phyloP scores from a whole-genome alignment of 1,139 yeast species.

The Saccharomycopsis hybrid region DNA sequence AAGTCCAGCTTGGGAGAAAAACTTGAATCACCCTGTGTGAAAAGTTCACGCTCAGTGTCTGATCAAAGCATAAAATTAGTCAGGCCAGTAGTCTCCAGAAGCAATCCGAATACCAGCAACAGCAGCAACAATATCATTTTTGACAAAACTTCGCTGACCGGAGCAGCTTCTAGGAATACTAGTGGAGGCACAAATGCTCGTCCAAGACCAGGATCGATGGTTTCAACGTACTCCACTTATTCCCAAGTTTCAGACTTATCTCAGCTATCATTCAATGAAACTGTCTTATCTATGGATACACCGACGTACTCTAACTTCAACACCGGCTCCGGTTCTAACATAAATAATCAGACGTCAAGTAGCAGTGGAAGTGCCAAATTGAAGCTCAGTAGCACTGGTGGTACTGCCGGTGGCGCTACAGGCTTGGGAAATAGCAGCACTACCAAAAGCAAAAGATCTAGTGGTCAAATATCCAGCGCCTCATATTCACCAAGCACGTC shows the following conservation, averaged over 20 bases:
- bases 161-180: no score
- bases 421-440: no score
- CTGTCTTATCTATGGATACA: slow-evolving; percentile 25
- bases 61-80: no score
- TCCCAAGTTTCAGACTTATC: slow-evolving; percentile 48
- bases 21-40: no score
- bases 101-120: no score
- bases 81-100: no score
- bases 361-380: slow-evolving; percentile 23
- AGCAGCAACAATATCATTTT: no score
- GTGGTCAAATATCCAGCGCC: slow-evolving; percentile 32
- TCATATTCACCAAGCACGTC: slow-evolving; percentile 37
- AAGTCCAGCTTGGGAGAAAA: no score
- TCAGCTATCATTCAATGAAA: slow-evolving; percentile 32
- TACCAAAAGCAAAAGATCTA: slow-evolving; percentile 23
- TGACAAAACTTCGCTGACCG: no score
- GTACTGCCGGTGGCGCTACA: slow-evolving; percentile 26
- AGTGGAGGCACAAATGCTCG: no score
- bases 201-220: slow-evolving; percentile 57
- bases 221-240: slow-evolving; percentile 55
- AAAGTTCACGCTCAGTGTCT: no score
- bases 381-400: slow-evolving; percentile 28
- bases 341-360: slow-evolving; percentile 5
- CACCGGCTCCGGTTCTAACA: slow-evolving; percentile 14
- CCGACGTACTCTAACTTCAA: slow-evolving; percentile 10